Conservation (phyloP, 164 flowering plant species). For the Aristolochia contorta region DNA sequence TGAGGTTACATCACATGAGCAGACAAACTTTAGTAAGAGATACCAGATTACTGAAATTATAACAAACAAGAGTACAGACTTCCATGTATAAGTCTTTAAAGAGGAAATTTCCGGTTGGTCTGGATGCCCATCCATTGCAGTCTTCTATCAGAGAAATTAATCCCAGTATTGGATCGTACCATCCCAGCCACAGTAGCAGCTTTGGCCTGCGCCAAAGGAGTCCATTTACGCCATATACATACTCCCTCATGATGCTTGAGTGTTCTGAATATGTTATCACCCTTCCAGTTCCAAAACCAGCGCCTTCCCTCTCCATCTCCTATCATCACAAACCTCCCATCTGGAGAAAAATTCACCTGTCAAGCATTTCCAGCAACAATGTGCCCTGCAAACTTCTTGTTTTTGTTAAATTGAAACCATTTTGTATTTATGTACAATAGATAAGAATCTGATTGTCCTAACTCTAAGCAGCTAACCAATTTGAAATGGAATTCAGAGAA, state of each 20-base stretch:
- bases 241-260: conserved; percentile 86
- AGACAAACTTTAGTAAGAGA: too few relatives aligned
- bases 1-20: too few relatives aligned
- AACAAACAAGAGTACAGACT: too few relatives aligned
- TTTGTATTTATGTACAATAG: too few relatives aligned
- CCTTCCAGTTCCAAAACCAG: conserved; percentile 99
- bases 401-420: conserved; percentile 68
- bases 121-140: too few relatives aligned
- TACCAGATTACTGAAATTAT: too few relatives aligned
- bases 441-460: conserved; percentile 96
- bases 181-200: too few relatives aligned
- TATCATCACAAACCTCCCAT: conserved; percentile 94
- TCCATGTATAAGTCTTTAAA: too few relatives aligned
- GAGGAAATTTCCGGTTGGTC: too few relatives aligned
- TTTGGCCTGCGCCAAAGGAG: too few relatives aligned
- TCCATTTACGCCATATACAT: conserved; percentile 37
- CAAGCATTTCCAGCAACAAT: conserved; percentile 95
- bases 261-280: conserved; percentile 79
- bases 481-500: conserved; percentile 76
- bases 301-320: conserved; percentile 97
- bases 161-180: too few relatives aligned
- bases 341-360: conserved; percentile 97
- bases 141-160: too few relatives aligned
- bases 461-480: conserved; percentile 98
- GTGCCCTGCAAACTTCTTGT: conserved; percentile 98